Evolutionary conservation across 305 asterid genomes (phyloP).

Genomic region (Fraxinus sp.): DNA sequence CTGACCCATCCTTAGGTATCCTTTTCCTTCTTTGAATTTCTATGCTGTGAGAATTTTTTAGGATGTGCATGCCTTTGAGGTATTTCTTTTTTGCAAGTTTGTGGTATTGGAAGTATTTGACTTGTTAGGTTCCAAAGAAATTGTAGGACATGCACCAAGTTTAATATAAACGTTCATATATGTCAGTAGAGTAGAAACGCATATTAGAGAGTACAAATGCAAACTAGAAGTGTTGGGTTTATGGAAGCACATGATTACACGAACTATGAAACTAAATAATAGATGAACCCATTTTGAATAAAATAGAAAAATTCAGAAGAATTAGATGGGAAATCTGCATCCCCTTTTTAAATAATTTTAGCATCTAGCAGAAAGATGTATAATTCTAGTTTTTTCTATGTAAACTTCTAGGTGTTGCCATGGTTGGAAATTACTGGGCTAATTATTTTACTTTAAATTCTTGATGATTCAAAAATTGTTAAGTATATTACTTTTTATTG

Average conservation of each 20-base stretch:
- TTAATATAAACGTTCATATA: background rate
- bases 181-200: background rate
- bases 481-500: background rate
- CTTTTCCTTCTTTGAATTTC: background rate
- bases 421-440: background rate
- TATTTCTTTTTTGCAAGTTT: background rate
- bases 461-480: background rate
- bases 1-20: background rate
- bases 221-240: background rate
- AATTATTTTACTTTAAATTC: background rate
- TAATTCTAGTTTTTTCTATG: background rate
- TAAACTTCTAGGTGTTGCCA: background rate
- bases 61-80: background rate
- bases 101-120: background rate
- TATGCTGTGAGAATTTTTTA: background rate
- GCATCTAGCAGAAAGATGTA: background rate
- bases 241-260: background rate
- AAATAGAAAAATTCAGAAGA: background rate
- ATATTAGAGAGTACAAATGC: background rate
- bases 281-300: background rate
- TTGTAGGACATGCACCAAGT: background rate
- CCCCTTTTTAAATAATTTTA: background rate
- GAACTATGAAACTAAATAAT: background rate
- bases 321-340: background rate
- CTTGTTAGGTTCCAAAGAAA: background rate